A percentile compares a stretch with the other conserved stretches of the same genome.
phyloP scores from a whole-genome alignment of 2,329 filamentous ascomycete genomes.

The Aspergillus sclerotialis region DNA sequence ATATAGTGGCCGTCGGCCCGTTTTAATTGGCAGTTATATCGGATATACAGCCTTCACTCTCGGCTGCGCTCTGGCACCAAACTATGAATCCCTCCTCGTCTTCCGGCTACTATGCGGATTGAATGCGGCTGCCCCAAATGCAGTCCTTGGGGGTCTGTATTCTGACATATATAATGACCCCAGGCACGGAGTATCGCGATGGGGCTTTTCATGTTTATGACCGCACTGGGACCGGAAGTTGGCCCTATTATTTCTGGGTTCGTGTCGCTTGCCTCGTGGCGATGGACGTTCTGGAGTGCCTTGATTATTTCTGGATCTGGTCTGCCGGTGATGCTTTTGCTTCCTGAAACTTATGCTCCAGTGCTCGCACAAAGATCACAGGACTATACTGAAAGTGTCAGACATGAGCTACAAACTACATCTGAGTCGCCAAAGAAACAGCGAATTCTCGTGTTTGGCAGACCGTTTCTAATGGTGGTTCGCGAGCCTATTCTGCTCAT shows the following conservation, averaged over 20 bases:
- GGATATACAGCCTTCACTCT: conserved; percentile 34
- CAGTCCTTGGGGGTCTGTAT: conserved; percentile 40
- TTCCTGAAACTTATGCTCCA: conserved; percentile 36
- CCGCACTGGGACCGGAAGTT: conserved; percentile 31
- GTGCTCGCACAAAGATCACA: background rate
- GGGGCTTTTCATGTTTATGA: conserved; percentile 31
- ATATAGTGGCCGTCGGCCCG: conserved; percentile 30
- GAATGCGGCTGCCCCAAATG: conserved; percentile 34
- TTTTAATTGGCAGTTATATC: conserved; percentile 46
- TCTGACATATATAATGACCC: conserved; percentile 39
- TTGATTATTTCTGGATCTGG: conserved; percentile 60
- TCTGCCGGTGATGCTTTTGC: conserved; percentile 49
- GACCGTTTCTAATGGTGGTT: conserved; percentile 63
- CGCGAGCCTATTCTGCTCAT: conserved; percentile 68
- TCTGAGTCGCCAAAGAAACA: too few relatives aligned
- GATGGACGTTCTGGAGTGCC: conserved; percentile 50
- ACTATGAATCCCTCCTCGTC: conserved; percentile 32
- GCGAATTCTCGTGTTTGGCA: too few relatives aligned
- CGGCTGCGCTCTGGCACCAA: conserved; percentile 37
- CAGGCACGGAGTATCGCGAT: conserved; percentile 31
- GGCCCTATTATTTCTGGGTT: conserved; percentile 42
- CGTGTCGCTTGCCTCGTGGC: conserved; percentile 31
- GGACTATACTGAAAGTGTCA: conserved; percentile 47
- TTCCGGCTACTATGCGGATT: conserved; percentile 39
- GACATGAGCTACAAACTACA: too few relatives aligned